phyloP scores from a whole-genome alignment of 202 grass and related monocot species.

The Bolboschoenoplectus hybrid region DNA sequence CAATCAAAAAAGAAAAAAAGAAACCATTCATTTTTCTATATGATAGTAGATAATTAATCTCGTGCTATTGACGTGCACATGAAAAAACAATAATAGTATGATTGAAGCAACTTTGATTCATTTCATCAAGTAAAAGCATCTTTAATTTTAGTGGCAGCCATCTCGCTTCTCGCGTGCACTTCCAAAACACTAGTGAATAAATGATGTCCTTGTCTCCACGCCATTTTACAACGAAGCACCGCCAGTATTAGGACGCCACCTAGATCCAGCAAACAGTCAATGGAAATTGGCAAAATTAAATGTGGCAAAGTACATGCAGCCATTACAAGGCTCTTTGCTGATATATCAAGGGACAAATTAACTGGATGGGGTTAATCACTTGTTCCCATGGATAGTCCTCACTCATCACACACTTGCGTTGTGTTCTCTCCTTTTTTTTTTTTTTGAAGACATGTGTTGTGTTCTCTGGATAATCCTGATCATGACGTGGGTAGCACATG shows the following conservation, averaged over 20 bases:
- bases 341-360: background rate
- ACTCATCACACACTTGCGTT: background rate
- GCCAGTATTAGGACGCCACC: background rate
- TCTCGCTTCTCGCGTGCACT: background rate
- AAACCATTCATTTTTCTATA: background rate
- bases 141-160: background rate
- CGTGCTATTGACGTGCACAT: background rate
- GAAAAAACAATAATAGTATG: constrained; percentile 12
- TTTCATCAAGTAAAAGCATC: background rate
- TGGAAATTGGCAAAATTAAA: constrained; percentile 4
- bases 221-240: constrained; percentile 13
- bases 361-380: constrained; percentile 23
- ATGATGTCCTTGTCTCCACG: constrained; percentile 5
- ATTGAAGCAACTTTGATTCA: background rate
- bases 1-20: background rate
- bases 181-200: background rate
- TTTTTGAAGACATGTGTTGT: too few relatives aligned
- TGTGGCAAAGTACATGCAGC: constrained; percentile 1
- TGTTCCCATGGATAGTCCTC: constrained; percentile 7
- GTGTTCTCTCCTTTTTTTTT: too few relatives aligned
- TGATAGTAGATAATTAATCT: background rate
- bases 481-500: constrained; percentile 6
- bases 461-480: constrained; percentile 16
- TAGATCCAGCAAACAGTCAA: constrained; percentile 32
- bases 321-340: background rate